These are phyloP conservation scores for Chrysosphaeria jannelii DNA, from an alignment of 2,329 filamentous ascomycete genomes.

Conservation along the genomic window DNA sequence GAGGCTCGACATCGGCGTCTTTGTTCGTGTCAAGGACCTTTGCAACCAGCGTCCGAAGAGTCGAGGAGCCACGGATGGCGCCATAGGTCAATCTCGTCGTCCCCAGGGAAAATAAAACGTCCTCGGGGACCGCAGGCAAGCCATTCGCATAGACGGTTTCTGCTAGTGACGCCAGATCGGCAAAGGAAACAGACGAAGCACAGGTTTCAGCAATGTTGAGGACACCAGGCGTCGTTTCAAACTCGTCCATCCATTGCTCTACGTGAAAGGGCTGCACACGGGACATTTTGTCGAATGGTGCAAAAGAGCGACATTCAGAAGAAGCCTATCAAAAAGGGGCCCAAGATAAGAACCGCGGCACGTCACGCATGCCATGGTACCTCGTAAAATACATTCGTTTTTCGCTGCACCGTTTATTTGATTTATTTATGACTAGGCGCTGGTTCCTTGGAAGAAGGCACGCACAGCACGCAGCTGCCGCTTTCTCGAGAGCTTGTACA, in stretches of 20 bases:
- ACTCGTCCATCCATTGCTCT: slow-evolving; percentile 38
- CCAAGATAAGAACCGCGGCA: no score
- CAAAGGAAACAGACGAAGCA: slow-evolving; percentile 40
- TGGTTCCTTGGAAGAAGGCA: no score
- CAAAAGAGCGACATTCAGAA: no score
- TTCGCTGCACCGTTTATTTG: no score
- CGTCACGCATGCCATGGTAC: no score
- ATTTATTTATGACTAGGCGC: no score
- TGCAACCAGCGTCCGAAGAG: slow-evolving; percentile 32
- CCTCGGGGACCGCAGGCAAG: slow-evolving; percentile 4
- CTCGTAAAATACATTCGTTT: no score
- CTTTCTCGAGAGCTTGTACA: no score
- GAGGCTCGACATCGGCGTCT: slow-evolving; percentile 12
- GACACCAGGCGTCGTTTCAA: slow-evolving; percentile 22
- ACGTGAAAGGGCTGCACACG: slow-evolving; percentile 33
- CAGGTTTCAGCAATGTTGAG: slow-evolving; percentile 59
- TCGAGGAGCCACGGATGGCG: slow-evolving; percentile 35
- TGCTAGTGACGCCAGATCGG: slow-evolving; percentile 29
- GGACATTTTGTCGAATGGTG: no score
- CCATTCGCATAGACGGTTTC: slow-evolving; percentile 15
- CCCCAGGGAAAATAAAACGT: slow-evolving; percentile 14
- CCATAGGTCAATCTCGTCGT: slow-evolving; percentile 39
- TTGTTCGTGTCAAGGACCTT: slow-evolving; percentile 15
- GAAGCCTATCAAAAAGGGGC: no score
- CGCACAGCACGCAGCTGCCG: no score